Percentiles rank a stretch among this genome's conserved stretches.
Conservation (phyloP, 164 flowering plant species). For the Brasenia schreberi region DNA sequence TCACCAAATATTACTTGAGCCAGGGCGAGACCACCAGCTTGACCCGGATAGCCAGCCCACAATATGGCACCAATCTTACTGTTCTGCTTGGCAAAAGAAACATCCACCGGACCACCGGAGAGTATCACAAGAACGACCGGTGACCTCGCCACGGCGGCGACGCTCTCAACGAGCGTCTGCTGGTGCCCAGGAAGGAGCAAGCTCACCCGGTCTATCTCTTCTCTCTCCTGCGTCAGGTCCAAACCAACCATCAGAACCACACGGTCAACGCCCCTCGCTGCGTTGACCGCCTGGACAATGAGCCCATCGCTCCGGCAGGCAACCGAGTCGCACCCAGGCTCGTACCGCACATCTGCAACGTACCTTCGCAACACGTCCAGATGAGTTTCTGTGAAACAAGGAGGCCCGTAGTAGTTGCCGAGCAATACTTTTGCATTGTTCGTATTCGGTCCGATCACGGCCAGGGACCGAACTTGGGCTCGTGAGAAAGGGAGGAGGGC, state of each 20-base stretch:
- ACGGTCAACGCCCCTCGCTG: conserved; percentile 44
- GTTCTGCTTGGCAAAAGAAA: conserved; percentile 55
- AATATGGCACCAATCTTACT: conserved; percentile 44
- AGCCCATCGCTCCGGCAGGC: conserved; percentile 28
- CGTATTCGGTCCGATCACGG: conserved; percentile 75
- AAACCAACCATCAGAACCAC: conserved; percentile 73
- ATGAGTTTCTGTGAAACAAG: conserved; percentile 39
- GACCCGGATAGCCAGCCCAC: conserved; percentile 95
- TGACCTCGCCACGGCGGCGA: conserved; percentile 50
- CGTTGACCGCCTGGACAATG: conserved; percentile 31
- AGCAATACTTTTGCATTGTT: conserved; percentile 28
- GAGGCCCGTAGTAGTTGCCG: conserved; percentile 62
- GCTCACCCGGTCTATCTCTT: conserved; percentile 38
- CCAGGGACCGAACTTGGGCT: conserved; percentile 23
- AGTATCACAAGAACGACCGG: conserved; percentile 61
- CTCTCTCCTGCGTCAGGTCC: conserved; percentile 60
- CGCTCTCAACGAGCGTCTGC: conserved; percentile 28
- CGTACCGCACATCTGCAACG: conserved; percentile 17
- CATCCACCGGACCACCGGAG: conserved; percentile 72
- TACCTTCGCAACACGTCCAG: conserved; percentile 37
- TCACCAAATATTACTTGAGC: conserved; percentile 74
- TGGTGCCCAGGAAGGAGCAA: conserved; percentile 68
- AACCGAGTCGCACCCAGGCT: conserved; percentile 39
- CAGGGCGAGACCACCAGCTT: conserved; percentile 68
- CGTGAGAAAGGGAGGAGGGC: conserved; percentile 49